Conservation (phyloP, 257 asterid species). For the Coffea canephora region DNA sequence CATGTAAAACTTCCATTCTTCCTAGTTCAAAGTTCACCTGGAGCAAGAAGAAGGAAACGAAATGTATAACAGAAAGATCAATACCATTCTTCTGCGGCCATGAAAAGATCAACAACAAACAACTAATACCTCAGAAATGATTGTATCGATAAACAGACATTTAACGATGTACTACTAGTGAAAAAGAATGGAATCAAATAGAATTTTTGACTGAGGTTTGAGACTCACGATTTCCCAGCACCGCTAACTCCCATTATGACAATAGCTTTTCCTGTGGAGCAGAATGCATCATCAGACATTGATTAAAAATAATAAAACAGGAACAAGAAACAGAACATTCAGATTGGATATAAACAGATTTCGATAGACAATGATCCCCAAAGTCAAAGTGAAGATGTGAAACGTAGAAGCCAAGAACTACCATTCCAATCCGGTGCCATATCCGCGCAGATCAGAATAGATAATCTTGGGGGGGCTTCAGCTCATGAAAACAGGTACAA, state of each 20-base stretch:
- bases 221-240: slow-evolving; percentile 81
- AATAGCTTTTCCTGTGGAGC: slow-evolving; percentile 54
- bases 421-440: slow-evolving; percentile 14
- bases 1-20: no score
- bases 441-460: background rate
- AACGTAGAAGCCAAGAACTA: background rate
- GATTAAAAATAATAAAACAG: background rate
- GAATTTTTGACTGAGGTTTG: background rate
- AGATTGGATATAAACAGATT: background rate
- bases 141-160: background rate
- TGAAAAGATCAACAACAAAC: background rate
- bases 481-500: background rate
- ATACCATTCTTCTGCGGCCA: background rate
- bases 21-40: background rate
- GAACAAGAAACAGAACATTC: background rate
- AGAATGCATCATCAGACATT: background rate
- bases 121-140: background rate
- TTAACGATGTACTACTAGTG: background rate
- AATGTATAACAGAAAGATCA: background rate
- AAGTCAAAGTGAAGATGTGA: background rate
- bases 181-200: no score
- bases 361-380: no score
- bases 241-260: slow-evolving; percentile 92
- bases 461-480: background rate
- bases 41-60: no score